Conservation (phyloP, 73 alveolate genomes). For the Blepharisma stoltei region DNA sequence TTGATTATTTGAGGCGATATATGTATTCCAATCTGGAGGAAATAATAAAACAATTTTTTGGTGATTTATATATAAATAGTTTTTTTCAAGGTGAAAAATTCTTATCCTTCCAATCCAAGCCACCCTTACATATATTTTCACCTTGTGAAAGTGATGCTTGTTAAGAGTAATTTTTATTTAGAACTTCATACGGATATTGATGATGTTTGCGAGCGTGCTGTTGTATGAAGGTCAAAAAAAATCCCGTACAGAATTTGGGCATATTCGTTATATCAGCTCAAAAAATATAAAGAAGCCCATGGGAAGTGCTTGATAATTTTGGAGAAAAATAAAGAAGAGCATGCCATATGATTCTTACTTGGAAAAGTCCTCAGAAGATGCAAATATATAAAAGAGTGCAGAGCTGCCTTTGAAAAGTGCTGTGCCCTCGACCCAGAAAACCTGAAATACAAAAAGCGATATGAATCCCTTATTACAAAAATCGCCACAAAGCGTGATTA, state of each 20-base stretch:
- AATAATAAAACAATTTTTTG: too few species aligned
- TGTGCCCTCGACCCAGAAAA: not conserved
- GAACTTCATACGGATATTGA: not conserved
- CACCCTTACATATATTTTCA: not conserved
- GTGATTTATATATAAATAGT: too few species aligned
- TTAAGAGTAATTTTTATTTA: not conserved
- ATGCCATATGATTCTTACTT: not conserved
- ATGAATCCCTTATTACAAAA: not conserved
- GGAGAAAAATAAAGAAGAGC: not conserved
- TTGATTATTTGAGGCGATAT: not conserved
- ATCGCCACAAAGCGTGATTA: not conserved
- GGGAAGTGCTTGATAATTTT: not conserved
- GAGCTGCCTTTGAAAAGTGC: not conserved
- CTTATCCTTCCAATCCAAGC: too few species aligned
- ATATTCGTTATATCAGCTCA: not conserved
- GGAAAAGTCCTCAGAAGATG: slow-evolving; percentile 1
- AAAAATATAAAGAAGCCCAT: not conserved
- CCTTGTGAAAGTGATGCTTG: not conserved
- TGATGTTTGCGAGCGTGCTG: not conserved
- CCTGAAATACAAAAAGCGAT: not conserved
- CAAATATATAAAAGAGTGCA: not conserved
- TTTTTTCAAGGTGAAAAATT: too few species aligned
- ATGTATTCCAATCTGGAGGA: too few species aligned
- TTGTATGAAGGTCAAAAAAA: not conserved
- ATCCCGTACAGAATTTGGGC: slow-evolving; percentile 2